Percentiles rank a stretch among this genome's conserved stretches.
phyloP scores from a whole-genome alignment of 140 eudicot genomes.

The Senecio squalidus region DNA sequence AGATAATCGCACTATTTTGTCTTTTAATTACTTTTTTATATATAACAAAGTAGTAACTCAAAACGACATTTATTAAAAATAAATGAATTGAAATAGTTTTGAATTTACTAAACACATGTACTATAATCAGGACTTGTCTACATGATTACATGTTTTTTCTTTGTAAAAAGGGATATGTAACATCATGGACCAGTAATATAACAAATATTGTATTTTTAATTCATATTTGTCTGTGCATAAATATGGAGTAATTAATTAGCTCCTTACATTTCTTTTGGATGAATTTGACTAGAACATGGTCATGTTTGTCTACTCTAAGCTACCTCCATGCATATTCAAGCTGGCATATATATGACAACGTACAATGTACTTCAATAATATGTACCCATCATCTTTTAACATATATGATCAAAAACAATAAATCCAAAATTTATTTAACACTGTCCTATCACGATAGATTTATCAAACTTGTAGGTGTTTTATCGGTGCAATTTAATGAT shows the following conservation, averaged over 20 bases:
- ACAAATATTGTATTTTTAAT: neutral
- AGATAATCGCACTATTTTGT: no score
- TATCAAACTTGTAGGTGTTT: neutral
- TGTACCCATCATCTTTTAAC: conserved; percentile 5
- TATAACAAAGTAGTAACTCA: no score
- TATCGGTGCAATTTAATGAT: no score
- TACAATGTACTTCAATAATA: conserved; percentile 11
- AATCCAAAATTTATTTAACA: neutral
- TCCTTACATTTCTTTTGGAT: conserved; percentile 2
- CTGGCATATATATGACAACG: conserved; percentile 24
- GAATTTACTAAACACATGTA: no score
- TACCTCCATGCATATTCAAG: conserved; percentile 27
- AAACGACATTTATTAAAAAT: no score
- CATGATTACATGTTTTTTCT: no score
- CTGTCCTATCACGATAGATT: neutral
- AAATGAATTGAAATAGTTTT: no score
- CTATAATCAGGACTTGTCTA: no score
- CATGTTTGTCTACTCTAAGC: conserved; percentile 31
- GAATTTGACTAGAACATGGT: conserved; percentile 26
- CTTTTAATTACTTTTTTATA: no score
- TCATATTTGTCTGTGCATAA: neutral
- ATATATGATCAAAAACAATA: conserved; percentile 5
- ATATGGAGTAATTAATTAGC: conserved; percentile 9
- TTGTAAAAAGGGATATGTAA: neutral
- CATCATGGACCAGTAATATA: neutral